Evolutionary conservation across 352 stramenopile species (phyloP).

Genomic region (Phytophthora sp.): DNA sequence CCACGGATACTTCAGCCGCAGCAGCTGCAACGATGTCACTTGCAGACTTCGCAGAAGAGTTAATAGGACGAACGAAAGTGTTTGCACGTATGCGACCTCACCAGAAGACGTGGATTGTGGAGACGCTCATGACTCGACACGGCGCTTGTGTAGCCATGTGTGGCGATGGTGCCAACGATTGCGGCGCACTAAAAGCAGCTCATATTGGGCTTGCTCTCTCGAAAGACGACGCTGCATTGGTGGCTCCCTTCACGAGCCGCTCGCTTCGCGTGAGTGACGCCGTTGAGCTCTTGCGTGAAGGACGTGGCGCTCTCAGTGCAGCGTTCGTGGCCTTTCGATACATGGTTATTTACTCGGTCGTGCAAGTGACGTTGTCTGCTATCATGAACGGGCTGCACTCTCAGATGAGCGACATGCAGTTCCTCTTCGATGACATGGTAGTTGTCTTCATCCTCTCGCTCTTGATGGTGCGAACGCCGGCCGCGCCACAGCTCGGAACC

Average conservation of each 20-base stretch:
- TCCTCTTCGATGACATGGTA: conserved; percentile 80
- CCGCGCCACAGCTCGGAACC: conserved; percentile 42
- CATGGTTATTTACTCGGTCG: conserved; percentile 93
- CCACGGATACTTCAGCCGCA: not conserved
- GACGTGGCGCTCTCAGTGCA: conserved; percentile 88
- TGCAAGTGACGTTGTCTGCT: conserved; percentile 78
- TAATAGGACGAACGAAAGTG: conserved; percentile 67
- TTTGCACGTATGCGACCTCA: conserved; percentile 78
- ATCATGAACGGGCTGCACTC: conserved; percentile 68
- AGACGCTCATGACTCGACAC: conserved; percentile 60
- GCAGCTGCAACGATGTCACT: conserved; percentile 16
- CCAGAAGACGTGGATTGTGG: conserved; percentile 83
- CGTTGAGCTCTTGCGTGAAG: conserved; percentile 86
- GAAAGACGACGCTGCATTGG: conserved; percentile 87
- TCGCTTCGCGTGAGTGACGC: conserved; percentile 87
- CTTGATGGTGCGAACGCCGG: conserved; percentile 71
- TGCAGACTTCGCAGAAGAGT: conserved; percentile 53
- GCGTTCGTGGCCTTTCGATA: conserved; percentile 92
- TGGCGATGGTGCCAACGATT: conserved; percentile 88
- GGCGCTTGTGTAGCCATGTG: conserved; percentile 73
- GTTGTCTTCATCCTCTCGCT: conserved; percentile 75
- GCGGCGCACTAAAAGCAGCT: conserved; percentile 90
- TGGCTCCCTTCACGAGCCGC: conserved; percentile 92
- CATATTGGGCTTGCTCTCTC: conserved; percentile 91
- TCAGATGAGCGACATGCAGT: conserved; percentile 82